Evolutionary conservation across 805 yeast genomes (phyloP), one percentile per base, ranked within the genome.

Genomic region (Schwanniomyces pseudopolymorphus): DNA sequence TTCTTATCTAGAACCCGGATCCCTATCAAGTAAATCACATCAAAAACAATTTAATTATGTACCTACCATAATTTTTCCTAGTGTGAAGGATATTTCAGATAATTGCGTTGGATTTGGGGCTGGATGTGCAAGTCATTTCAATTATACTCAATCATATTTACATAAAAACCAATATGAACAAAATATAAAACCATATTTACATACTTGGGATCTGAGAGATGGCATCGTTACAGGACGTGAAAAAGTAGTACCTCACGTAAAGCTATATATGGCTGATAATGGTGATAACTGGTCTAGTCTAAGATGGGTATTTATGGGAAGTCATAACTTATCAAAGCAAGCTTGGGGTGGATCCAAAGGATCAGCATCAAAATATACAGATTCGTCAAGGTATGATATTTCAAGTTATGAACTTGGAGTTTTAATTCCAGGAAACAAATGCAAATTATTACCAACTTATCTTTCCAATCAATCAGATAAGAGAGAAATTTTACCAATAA

Each of bases 281-380:
- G 75, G 75, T 3, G 81, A 80, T 52, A 56, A 72, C 42, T 79
- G 76, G 61, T 54, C 64, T 28, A 66, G 79, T 2, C 59, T 86
- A 4, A 75, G 79, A 42, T 89, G 96, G 95, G 75, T 83, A 16
- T 60, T 86, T 33, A 70, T 86, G 58, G 86, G 94, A 0, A 84
- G 90, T 40, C 86, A 89, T 26, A 89, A 89, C 57, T 57, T 87
- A 35, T 84, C 91, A 26, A 79, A 79, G 45, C 85, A 81, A 49
- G 96, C 96, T 1, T 89, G 96, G 96, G 96, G 96, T 66, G 58
- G 39, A 36, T 45, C 27, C 48, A 57, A 45, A 33, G 43, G n/a
- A 26, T n/a, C 43, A 16, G 40, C 40, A 19, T 42, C 43, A 21
- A 42, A 47, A 26, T 43, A 47, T 37, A 37, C 31, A 1, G 57